Evolutionary conservation across 1,139 yeast genomes (phyloP), one percentile per base, ranked within the genome.

Genomic region (Nakaseomyces kungkrabaensis): DNA sequence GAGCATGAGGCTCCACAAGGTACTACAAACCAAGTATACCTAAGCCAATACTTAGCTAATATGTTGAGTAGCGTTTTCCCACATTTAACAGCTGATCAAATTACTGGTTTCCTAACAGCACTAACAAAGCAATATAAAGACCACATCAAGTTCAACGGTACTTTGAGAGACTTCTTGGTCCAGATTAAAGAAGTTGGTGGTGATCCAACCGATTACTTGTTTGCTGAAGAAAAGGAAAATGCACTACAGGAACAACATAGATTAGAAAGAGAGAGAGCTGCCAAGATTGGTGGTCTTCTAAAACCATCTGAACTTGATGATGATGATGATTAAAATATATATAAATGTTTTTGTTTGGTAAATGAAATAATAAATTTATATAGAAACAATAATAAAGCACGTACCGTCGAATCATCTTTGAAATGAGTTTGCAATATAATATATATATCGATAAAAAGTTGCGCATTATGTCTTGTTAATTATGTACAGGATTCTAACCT

Each of bases 241-340:
- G 96, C 89, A 67, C 70, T 79, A 55, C 72, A 75, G 57, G 95
- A 85, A 67, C 81, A 80, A 66, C 79, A 75, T 56, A 78, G 77
- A 65, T 66, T 76, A 54, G 94, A 87, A 61, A 81, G 83, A 62
- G 94, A 88, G 68, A 80, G 78, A 59, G 97, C 95, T 52, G 73
- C 85, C 62, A 82, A 81, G 72, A 85, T 92, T 56, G 97, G 97
- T 59, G 98, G 98, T 49, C 76, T 92, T 67, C 74, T 92, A 65
- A 92, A 90, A 68, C 98, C 98, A 36, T 82, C 95, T n/a, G 98
- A 92, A 61, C 78, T 90, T 79, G 97, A 87, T 61, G 96, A 88
- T 58, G 79, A 55, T 43, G 46, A 48, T 44, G 42, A 48, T 31
- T 43, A 38, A 38, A 25, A 24, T 4, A 25, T 8, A 26, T 5